Evolutionary conservation across 2,329 filamentous ascomycete species (phyloP), one percentile per base, ranked within the genome.

Genomic region (Pseudopyricularia javanii): DNA sequence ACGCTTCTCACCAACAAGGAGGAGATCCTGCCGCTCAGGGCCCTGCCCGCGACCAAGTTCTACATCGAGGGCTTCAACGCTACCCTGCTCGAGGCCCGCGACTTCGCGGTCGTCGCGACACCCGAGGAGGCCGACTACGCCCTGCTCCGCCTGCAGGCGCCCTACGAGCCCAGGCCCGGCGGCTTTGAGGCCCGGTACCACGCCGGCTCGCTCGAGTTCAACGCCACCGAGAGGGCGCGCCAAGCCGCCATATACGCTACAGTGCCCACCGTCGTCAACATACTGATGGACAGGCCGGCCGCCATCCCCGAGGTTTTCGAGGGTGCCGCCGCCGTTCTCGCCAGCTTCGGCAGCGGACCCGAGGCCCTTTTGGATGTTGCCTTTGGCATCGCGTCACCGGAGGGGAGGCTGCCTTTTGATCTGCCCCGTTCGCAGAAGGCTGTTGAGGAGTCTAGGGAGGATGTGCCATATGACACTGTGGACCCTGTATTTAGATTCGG

Each of bases 301-400:
- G 67, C 67, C 1, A 62, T 74, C 20, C 69, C 71, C 1, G 45
- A 49, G 51, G 61, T 4, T 9, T 4, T 30, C 9, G 28, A 30
- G 28, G 28, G 28, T 30, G 66, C 67, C 1, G 59, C 61, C 7
- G 70, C 69, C 1, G 54, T 74, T 40, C 53, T 71, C 28, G 69
- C 60, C 8, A 71, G 28, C 28, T 30, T 30, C 9, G 28, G 28
- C 9, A 30, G 28, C 28, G 28, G 28, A 9, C 28, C 28, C 0
- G 66, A 71, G 1, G 71, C 71, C 0, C 71, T 74, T 53, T 56
- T 75, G 4, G 72, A 74, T 54, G 62, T 74, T 1, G 55, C 72
- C 1, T 68, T 74, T 52, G 64, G 63, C 14, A 32, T 40, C 14
- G 45, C 30, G n/a, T n/a, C 30, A 4, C 28, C 28, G 28, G 28